Base-by-base conservation (phyloP, 345 rosid genomes). In the Corchorus olitorius region DNA sequence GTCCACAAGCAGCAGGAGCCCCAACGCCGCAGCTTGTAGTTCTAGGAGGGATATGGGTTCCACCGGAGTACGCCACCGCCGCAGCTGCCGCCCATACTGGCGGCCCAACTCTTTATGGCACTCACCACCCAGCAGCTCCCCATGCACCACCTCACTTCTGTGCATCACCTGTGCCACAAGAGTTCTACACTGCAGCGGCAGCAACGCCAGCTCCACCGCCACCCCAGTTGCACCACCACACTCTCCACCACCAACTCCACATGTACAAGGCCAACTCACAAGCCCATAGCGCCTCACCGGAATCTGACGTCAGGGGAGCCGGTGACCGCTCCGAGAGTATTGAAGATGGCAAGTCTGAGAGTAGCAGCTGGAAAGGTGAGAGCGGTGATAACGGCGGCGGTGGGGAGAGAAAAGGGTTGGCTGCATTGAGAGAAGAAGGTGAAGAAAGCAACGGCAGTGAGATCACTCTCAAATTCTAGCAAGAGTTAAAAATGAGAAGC, bases 41-140 rank as follows among this genome's bases (percentile, higher is more conserved):
- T 83, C 83, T 95, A 75, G 98, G 98, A 11, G 85, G 97, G 70
- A 92, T 96, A 45, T 96, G 97, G 99, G 97, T 96, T 69, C 97
- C 98, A 14, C 92, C 94, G 0, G 99, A 96, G 64, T 96, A 96
- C 67, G 93, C 98, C 73, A 85, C 92, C 1, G 88, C 93, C 59
- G 81, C 86, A 12, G 77, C 81, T 1, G 76, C 88, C 0, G 85
- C 89, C 55, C 88, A 89, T 75, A 77, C 83, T 33, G 94, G 91
- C 19, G 70, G 81, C 22, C 77, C 90, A 5, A 63, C 92, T 33
- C 81, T 90, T 62, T 93, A 93, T 75, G 84, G 89, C 13, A 46
- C 83, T 46, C 88, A 88, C 80, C 90, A 89, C 79, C 90, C 87
- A 2, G 22, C 79, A 4, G 37, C 85, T 4, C 37, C 90, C 72